Evolutionary conservation across 2,329 filamentous ascomycete genomes (phyloP).

Genomic region (Elsinoe batatas): DNA sequence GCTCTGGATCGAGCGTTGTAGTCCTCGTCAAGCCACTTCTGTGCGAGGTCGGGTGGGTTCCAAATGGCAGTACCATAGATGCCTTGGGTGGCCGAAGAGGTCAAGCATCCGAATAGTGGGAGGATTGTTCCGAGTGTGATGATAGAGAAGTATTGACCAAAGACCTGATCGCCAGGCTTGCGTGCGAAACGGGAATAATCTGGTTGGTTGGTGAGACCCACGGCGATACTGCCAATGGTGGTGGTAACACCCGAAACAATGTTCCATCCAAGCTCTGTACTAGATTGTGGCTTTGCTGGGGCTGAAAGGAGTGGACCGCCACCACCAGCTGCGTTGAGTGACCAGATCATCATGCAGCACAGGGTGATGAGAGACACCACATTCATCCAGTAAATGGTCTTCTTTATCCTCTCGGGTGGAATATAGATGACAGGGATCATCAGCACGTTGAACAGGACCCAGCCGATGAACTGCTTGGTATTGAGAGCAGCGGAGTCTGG

Average conservation of each 20-base stretch:
- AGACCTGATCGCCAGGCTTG: conserved; percentile 34
- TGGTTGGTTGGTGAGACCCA: conserved; percentile 37
- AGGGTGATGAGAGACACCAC: conserved; percentile 40
- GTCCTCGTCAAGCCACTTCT: conserved; percentile 29
- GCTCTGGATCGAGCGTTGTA: conserved; percentile 29
- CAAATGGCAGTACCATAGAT: conserved; percentile 43
- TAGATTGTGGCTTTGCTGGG: conserved; percentile 25
- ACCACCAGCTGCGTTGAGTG: conserved; percentile 46
- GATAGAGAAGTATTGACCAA: conserved; percentile 37
- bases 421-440: conserved; percentile 38
- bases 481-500: conserved; percentile 37
- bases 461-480: conserved; percentile 36
- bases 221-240: conserved; percentile 35
- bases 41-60: conserved; percentile 36
- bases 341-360: conserved; percentile 46
- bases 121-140: conserved; percentile 41
- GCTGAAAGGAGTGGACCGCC: conserved; percentile 30
- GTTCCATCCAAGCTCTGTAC: conserved; percentile 32
- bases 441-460: conserved; percentile 36
- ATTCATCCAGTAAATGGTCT: conserved; percentile 34
- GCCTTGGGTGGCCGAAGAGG: conserved; percentile 44
- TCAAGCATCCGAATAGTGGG: conserved; percentile 47
- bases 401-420: conserved; percentile 33
- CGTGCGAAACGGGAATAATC: conserved; percentile 26
- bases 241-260: conserved; percentile 32